A percentile compares a stretch with the other conserved stretches of the same genome.
Conservation (phyloP, 768 basidiomycete genomes). For the Agrocybe chaxingu region DNA sequence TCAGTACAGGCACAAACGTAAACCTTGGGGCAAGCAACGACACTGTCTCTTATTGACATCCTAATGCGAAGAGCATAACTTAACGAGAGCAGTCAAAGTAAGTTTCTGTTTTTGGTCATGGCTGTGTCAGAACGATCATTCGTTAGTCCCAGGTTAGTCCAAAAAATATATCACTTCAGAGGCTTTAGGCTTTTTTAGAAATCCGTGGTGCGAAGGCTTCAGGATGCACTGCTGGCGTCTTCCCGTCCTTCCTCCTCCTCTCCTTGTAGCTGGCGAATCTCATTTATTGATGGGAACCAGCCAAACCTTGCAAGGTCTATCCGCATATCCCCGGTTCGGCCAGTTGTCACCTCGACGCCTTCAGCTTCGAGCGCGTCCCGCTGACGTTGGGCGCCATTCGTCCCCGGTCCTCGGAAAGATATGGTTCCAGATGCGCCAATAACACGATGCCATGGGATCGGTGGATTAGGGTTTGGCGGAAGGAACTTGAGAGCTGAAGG, state of each 20-base stretch:
- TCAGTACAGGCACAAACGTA: no score
- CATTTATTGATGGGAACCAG: conserved; percentile 55
- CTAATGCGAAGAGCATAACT: no score
- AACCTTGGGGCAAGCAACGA: no score
- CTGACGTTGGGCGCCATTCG: conserved; percentile 74
- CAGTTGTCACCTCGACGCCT: conserved; percentile 69
- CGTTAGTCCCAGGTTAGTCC: no score
- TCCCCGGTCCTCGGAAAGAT: conserved; percentile 83
- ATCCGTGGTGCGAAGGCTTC: no score
- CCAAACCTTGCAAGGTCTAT: conserved; percentile 58
- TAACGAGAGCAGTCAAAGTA: no score
- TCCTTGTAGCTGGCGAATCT: conserved; percentile 7
- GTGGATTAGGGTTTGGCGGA: conserved; percentile 52
- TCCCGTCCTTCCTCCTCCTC: conserved; percentile 8
- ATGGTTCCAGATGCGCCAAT: conserved; percentile 67
- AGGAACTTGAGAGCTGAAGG: conserved; percentile 76
- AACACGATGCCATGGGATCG: conserved; percentile 83
- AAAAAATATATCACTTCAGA: no score
- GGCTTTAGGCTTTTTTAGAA: no score
- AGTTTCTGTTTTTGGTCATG: no score
- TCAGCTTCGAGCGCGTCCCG: conserved; percentile 75
- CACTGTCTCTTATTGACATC: no score
- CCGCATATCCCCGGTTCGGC: conserved; percentile 53
- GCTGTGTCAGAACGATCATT: no score
- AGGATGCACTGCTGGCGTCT: neutral